These are phyloP conservation scores for Nannizziopsis barbatae DNA, from an alignment of 2,329 filamentous ascomycete genomes.

Conservation along the genomic window DNA sequence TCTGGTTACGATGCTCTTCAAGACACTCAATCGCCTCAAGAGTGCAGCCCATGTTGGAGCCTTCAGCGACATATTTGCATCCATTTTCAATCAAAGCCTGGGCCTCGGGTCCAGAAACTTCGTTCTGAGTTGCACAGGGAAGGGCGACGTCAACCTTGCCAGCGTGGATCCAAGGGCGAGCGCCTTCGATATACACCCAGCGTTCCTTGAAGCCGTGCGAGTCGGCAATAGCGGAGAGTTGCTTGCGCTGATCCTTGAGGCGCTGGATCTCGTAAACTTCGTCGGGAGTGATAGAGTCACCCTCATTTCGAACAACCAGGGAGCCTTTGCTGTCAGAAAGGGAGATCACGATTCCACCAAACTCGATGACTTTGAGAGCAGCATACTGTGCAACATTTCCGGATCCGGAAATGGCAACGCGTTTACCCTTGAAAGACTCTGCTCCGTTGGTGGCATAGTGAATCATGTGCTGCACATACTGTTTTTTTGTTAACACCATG, in stretches of 20 bases:
- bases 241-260: slow-evolving; percentile 77
- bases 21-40: slow-evolving; percentile 91
- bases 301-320: slow-evolving; percentile 59
- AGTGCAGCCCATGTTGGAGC: slow-evolving; percentile 98
- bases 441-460: slow-evolving; percentile 65
- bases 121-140: slow-evolving; percentile 93
- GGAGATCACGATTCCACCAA: slow-evolving; percentile 83
- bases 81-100: slow-evolving; percentile 66
- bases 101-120: slow-evolving; percentile 86
- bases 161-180: slow-evolving; percentile 82
- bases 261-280: slow-evolving; percentile 67
- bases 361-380: slow-evolving; percentile 90
- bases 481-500: slow-evolving; percentile 9
- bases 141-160: slow-evolving; percentile 83
- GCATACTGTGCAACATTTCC: slow-evolving; percentile 98
- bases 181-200: slow-evolving; percentile 80
- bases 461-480: slow-evolving; percentile 92
- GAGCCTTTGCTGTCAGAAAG: slow-evolving; percentile 86
- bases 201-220: slow-evolving; percentile 46
- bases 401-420: slow-evolving; percentile 88
- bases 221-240: slow-evolving; percentile 61
- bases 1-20: slow-evolving; percentile 49
- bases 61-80: slow-evolving; percentile 80
- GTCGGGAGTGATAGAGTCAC: slow-evolving; percentile 60
- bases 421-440: slow-evolving; percentile 80